Evolutionary conservation across 2,329 filamentous ascomycete genomes (phyloP), one percentile per base, ranked within the genome.

Genomic region (Sporothrix protearum): DNA sequence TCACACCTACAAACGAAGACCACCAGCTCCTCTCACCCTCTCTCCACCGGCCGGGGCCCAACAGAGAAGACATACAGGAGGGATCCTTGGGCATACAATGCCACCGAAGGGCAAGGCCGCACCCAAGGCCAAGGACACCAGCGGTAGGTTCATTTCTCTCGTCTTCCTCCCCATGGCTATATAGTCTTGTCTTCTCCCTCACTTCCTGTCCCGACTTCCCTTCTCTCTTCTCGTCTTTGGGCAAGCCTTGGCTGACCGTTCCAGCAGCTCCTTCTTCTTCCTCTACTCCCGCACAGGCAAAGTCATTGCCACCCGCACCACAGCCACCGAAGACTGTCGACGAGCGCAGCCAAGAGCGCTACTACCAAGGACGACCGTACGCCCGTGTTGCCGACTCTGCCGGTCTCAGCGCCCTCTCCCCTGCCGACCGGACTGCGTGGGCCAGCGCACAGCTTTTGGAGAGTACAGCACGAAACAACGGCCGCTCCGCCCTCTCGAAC

Each of bases 301-400:
- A 63, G 22, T 71, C 74, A 76, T 76, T n/a, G n/a, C n/a, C n/a
- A 36, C 33, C 71, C 57, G 74, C 79, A 68, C 78, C 81, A 71
- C 76, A 79, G 42, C 73, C 79, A 5, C 77, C 78, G 10, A 79
- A 80, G 74, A 88, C 86, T 19, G 77, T 87, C 75, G 80, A 80
- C 78, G 83, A 87, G 73, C 83, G 82, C 68, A 82, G 82, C 74
- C 78, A 80, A 71, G 80, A 84, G 72, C 82, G 82, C 72, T 85
- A 83, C 80, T 82, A 83, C 79, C 80, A 81, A 72, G 85, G 84
- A 69, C 85, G 86, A 74, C 86, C 86, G 9, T 77, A 83, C 80
- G 81, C 84, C 71, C 79, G 82, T 71, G 78, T 80, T 42, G 79
- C 83, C 74, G 82, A 84, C 73, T 78, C 84, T 73, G 79, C 79